phyloP scores from a whole-genome alignment of 345 rosid genomes.

The Durio zibethinus region DNA sequence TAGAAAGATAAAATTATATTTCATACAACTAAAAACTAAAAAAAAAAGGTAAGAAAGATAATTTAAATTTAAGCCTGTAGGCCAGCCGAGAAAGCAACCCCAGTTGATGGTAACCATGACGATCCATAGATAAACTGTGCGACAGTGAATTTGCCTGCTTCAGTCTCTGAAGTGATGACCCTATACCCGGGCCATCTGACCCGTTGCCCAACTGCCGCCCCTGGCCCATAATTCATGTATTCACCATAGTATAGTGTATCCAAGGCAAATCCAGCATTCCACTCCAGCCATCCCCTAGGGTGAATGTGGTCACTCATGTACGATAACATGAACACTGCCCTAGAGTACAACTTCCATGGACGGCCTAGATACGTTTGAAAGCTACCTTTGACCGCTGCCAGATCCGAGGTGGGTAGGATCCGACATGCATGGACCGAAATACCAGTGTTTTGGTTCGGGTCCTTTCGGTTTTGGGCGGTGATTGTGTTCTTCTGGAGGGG shows the following conservation, averaged over 20 bases:
- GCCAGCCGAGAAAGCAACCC: slow-evolving; percentile 91
- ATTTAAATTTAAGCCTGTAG: slow-evolving; percentile 40
- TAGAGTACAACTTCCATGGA: slow-evolving; percentile 86
- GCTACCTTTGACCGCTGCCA: slow-evolving; percentile 40
- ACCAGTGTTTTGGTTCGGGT: slow-evolving; percentile 93
- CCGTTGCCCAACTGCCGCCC: slow-evolving; percentile 57
- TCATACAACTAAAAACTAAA: background rate
- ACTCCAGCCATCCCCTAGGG: slow-evolving; percentile 91
- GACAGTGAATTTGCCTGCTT: slow-evolving; percentile 81
- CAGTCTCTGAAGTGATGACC: slow-evolving; percentile 58
- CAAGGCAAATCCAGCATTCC: slow-evolving; percentile 71
- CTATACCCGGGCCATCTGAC: slow-evolving; percentile 85
- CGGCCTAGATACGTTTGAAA: slow-evolving; percentile 77
- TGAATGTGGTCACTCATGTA: slow-evolving; percentile 75
- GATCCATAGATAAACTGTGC: slow-evolving; percentile 82
- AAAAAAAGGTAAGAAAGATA: background rate
- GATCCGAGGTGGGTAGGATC: slow-evolving; percentile 54
- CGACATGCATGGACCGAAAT: slow-evolving; percentile 86
- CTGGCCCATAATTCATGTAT: slow-evolving; percentile 83
- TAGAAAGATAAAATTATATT: background rate
- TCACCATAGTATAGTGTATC: slow-evolving; percentile 91
- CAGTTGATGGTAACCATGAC: slow-evolving; percentile 96
- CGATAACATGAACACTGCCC: slow-evolving; percentile 69
- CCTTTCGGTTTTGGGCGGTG: slow-evolving; percentile 93
- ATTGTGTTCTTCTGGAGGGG: slow-evolving; percentile 72